Evolutionary conservation across 257 asterid genomes (phyloP), one percentile per base, ranked within the genome.

Genomic region (Solanum sejunctum): DNA sequence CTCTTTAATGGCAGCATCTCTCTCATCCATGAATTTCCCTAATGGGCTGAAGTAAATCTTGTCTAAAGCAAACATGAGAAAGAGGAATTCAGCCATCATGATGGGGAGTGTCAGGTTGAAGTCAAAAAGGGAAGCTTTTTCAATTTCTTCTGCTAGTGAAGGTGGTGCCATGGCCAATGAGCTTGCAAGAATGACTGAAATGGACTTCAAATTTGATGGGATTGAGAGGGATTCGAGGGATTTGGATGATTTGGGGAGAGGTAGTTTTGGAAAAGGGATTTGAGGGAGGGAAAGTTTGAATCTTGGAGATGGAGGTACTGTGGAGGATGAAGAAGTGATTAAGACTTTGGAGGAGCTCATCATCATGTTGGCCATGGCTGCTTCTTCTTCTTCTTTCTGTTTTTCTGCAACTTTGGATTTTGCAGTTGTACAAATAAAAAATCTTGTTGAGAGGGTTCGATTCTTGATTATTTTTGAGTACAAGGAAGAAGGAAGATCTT

Each of bases 61-160:
- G 97, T 96, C 99, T 47, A 95, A 73, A 3, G 99, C 99, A 66
- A 96, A 85, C 98, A 93, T 92, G 43, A 96, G 98, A 88, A 96
- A 84, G 67, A 96, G 85, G 87, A 96, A 95, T 20, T 96, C 96
- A 3, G 60, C 87, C 12, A 92, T 93, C 7, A 95, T 95, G 90
- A 93, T 95, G 2, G 99, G 99, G 45, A 95, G 97, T 0, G 99
- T 96, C 20, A 95, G 89, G 87, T 93, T 88, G 95, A 96, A 95
- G 84, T 96, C 97, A 91, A 96, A 95, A 4, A 96, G 98, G 3
- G 92, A 64, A 1, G 98, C 97, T 88, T 96, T 93, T 86, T 95
- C 96, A 71, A 91, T 28, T 8, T 93, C 98, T 18, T 9, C 98
- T 11, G 99, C 98, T 7, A 96, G 83, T 4, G 98, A 91, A 21